Evolutionary conservation across 345 rosid species (phyloP).

Genomic region (Erodium maritimum): DNA sequence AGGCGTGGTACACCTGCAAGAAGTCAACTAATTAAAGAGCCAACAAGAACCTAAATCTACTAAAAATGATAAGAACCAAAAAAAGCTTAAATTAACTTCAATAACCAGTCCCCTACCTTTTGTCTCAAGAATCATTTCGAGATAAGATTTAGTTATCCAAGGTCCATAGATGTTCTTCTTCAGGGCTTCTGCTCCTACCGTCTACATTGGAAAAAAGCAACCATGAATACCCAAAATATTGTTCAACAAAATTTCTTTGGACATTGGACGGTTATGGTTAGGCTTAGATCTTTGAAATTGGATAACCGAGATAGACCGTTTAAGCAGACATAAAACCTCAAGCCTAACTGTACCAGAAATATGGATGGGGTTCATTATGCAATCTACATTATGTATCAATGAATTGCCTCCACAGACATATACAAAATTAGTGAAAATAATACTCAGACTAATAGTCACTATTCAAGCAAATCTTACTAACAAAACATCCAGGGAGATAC

Average conservation of each 20-base stretch:
- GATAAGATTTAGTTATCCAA: constrained; percentile 94
- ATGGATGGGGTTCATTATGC: background rate
- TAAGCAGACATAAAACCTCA: background rate
- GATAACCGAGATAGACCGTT: background rate
- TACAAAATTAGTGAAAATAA: background rate
- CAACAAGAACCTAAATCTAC: constrained; percentile 3
- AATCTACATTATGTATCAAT: background rate
- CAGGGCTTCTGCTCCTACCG: constrained; percentile 87
- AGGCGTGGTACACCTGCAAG: constrained; percentile 92
- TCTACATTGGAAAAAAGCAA: constrained; percentile 35
- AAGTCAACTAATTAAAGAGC: constrained; percentile 15
- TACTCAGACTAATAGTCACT: background rate
- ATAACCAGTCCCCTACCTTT: constrained; percentile 44
- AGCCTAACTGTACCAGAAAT: background rate
- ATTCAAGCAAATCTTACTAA: too few relatives aligned
- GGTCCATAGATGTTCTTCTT: constrained; percentile 67
- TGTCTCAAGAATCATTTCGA: constrained; percentile 88
- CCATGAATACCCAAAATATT: constrained; percentile 6
- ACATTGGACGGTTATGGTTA: constrained; percentile 2
- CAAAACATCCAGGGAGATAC: background rate
- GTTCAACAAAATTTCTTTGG: constrained; percentile 1
- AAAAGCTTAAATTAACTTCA: constrained; percentile 7
- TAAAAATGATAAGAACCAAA: constrained; percentile 10
- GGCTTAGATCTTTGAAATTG: background rate
- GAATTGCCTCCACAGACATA: background rate